These are phyloP conservation scores for Pythium myriotylum DNA, from an alignment of 352 stramenopile genomes.

Conservation along the genomic window DNA sequence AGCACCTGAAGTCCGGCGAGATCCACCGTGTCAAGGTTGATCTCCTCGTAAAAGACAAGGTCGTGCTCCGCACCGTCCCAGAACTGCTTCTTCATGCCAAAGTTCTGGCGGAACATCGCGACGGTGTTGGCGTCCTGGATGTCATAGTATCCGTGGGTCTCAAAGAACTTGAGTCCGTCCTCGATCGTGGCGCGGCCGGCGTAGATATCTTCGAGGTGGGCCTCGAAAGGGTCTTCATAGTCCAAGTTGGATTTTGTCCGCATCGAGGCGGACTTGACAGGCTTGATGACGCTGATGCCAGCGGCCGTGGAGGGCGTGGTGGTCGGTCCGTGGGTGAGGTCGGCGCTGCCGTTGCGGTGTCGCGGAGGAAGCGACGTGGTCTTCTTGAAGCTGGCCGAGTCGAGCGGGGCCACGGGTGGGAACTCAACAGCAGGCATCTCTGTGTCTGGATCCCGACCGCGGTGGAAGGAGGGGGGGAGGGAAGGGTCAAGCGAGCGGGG, in stretches of 20 bases:
- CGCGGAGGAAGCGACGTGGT: constrained; percentile 10
- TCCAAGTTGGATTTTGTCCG: constrained; percentile 10
- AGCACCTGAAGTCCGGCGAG: constrained; percentile 42
- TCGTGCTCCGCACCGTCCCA: constrained; percentile 50
- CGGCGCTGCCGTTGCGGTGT: constrained; percentile 15
- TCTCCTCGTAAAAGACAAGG: constrained; percentile 24
- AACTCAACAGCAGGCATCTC: constrained; percentile 9
- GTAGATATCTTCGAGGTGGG: constrained; percentile 70
- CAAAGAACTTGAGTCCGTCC: constrained; percentile 76
- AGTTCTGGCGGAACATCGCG: constrained; percentile 77
- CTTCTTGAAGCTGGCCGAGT: constrained; percentile 11
- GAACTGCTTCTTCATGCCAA: constrained; percentile 64
- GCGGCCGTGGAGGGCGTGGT: constrained; percentile 2
- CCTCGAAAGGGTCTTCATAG: constrained; percentile 51
- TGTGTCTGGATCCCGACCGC: not conserved
- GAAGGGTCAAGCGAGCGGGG: not conserved
- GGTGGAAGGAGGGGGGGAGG: not conserved
- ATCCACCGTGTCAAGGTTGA: constrained; percentile 19
- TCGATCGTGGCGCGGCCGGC: constrained; percentile 40
- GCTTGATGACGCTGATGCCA: constrained; percentile 2
- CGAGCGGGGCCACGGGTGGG: no score
- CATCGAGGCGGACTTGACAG: constrained; percentile 8
- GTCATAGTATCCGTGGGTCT: constrained; percentile 85
- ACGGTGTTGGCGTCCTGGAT: constrained; percentile 81
- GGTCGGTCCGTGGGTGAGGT: not conserved